Evolutionary conservation across 2,329 filamentous ascomycete species (phyloP).

Genomic region (Botrytis medusae): DNA sequence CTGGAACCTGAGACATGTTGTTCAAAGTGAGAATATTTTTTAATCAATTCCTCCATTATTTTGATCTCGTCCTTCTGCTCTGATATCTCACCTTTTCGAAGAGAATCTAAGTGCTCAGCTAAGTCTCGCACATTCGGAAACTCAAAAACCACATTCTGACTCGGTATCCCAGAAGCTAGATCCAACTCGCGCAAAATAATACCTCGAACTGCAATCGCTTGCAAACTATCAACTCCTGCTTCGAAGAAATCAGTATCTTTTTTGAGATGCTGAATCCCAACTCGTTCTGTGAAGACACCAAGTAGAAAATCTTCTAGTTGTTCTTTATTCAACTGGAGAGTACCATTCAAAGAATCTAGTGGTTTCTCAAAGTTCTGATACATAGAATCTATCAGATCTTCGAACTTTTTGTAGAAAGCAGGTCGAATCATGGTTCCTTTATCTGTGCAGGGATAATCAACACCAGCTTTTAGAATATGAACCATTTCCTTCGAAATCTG

Average conservation of each 20-base stretch:
- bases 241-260: conserved; percentile 57
- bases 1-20: conserved; percentile 27
- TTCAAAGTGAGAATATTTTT: conserved; percentile 45
- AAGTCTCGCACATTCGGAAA: conserved; percentile 51
- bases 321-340: conserved; percentile 7
- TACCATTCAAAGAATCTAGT: neutral
- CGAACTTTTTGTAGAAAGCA: conserved; percentile 49
- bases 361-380: conserved; percentile 36
- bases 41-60: conserved; percentile 48
- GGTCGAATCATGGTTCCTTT: conserved; percentile 55
- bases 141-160: conserved; percentile 61
- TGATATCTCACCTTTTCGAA: conserved; percentile 43
- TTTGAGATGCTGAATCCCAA: conserved; percentile 19
- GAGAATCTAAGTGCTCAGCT: conserved; percentile 46
- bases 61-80: conserved; percentile 38
- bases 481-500: conserved; percentile 55
- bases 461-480: conserved; percentile 46
- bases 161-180: conserved; percentile 46
- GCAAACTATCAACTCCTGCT: conserved; percentile 57
- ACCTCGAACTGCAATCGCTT: conserved; percentile 55
- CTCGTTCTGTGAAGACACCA: conserved; percentile 14
- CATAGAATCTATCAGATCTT: conserved; percentile 44
- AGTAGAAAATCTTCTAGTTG: conserved; percentile 23
- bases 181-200: conserved; percentile 53
- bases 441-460: conserved; percentile 50